phyloP scores from a whole-genome alignment of 805 yeast species.

The Kazachstania kunashirensis region DNA sequence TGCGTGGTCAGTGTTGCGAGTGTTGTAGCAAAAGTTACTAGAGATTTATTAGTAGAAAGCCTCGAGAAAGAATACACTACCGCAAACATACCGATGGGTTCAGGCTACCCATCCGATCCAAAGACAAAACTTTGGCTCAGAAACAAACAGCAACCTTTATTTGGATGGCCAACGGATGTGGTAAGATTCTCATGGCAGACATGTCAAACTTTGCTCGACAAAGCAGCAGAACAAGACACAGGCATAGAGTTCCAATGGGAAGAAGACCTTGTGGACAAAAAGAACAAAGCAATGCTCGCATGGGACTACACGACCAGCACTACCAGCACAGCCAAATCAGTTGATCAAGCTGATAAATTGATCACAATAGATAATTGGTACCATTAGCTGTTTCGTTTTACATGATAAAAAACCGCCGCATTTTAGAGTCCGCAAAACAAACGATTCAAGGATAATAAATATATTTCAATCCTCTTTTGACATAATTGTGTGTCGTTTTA shows the following conservation, averaged over 20 bases:
- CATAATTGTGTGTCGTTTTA: too few species aligned
- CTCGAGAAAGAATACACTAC: constrained; percentile 6
- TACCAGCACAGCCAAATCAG: not conserved
- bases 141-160: constrained; percentile 51
- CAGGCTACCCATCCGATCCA: constrained; percentile 94
- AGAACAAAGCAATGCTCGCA: constrained; percentile 14
- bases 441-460: too few species aligned
- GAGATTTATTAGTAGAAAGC: constrained; percentile 47
- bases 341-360: constrained; percentile 3
- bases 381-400: not conserved
- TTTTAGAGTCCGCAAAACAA: too few species aligned
- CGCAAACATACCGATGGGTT: constrained; percentile 40
- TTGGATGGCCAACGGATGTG: constrained; percentile 76
- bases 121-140: constrained; percentile 72
- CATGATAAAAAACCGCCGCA: not conserved
- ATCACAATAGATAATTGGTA: constrained; percentile 22
- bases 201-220: constrained; percentile 58
- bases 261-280: constrained; percentile 31
- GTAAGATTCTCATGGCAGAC: constrained; percentile 93
- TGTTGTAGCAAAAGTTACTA: constrained; percentile 90
- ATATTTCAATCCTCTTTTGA: too few species aligned
- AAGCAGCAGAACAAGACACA: constrained; percentile 28
- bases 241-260: constrained; percentile 54
- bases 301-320: constrained; percentile 1
- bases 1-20: constrained; percentile 94